A percentile compares a stretch with the other conserved stretches of the same genome.
phyloP scores from a whole-genome alignment of 2,329 filamentous ascomycete genomes.

The Ophiostoma piceae region DNA sequence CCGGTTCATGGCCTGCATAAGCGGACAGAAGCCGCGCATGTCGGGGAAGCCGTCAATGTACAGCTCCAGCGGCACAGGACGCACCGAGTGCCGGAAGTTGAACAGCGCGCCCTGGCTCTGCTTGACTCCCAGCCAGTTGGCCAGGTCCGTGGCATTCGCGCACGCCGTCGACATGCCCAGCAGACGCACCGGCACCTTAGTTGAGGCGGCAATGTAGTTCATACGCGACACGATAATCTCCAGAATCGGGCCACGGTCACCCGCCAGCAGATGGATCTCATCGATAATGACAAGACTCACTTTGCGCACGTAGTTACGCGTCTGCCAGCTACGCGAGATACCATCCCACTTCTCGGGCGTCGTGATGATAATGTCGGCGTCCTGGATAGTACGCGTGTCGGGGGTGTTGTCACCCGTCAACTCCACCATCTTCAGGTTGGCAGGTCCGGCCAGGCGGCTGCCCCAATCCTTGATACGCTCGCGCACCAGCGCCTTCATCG shows the following conservation, averaged over 20 bases:
- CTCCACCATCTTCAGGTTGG: slow-evolving; percentile 88
- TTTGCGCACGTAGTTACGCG: slow-evolving; percentile 88
- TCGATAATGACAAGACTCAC: slow-evolving; percentile 97
- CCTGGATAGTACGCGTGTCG: slow-evolving; percentile 88
- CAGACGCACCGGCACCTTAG: slow-evolving; percentile 79
- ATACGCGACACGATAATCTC: slow-evolving; percentile 93
- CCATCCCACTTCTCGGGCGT: slow-evolving; percentile 99
- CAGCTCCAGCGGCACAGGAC: slow-evolving; percentile 89
- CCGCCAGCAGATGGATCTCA: slow-evolving; percentile 94
- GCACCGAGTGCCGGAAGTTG: slow-evolving; percentile 96
- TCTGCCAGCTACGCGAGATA: slow-evolving; percentile 98
- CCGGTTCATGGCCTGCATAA: slow-evolving; percentile 99
- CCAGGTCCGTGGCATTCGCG: slow-evolving; percentile 89
- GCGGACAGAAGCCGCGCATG: slow-evolving; percentile 85
- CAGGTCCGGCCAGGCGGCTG: slow-evolving; percentile 68
- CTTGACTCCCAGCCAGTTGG: slow-evolving; percentile 95
- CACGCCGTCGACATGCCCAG: slow-evolving; percentile 99
- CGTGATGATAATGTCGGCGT: slow-evolving; percentile 96
- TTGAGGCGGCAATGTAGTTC: slow-evolving; percentile 98
- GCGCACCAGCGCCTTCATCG: slow-evolving; percentile 97
- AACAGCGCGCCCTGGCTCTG: slow-evolving; percentile 65
- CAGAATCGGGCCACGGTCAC: slow-evolving; percentile 92
- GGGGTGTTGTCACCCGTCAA: slow-evolving; percentile 94
- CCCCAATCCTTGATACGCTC: slow-evolving; percentile 97
- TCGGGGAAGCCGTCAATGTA: slow-evolving; percentile 98